Base-by-base conservation (phyloP, 805 yeast species). In the Kluyveromyces lactis region DNA sequence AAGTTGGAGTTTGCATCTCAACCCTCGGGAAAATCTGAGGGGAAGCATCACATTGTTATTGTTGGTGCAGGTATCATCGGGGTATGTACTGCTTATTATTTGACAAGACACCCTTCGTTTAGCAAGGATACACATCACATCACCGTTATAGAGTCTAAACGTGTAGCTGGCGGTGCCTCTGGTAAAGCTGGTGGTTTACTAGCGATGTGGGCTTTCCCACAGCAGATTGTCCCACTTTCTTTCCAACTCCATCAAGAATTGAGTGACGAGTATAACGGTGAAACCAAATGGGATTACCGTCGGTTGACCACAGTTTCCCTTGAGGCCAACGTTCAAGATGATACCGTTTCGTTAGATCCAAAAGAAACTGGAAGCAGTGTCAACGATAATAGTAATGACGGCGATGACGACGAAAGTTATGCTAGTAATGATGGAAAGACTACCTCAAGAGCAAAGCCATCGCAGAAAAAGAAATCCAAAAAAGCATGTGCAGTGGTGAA, bases 61-160 rank as follows among this genome's bases (percentile, higher is more conserved):
- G 92, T 86, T 18, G 95, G 95, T 18, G 97, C 95, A 0, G 98
- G 98, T 17, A 90, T 90, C 51, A 83, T 90, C 28, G 98, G 98
- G 28, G 95, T 86, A 6, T 86, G 95, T 57, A 85, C 92, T 1
- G 97, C 97, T 1, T 92, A 84, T 62, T 90, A 80, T 53, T 60
- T 92, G 29, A 83, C 92, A 2, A 73, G 73, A 42, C 97, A 90
- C 59, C 90, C 95, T 2, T 71, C 73, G 40, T 90, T 79, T 59
- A 81, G 82, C 51, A 76, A 84, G 0, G 66, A 68, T 24, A 79
- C 75, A 42, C 79, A 85, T 55, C 87, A 85, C 52, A 84, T 90
- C 47, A 84, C 95, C 5, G 73, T 90, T 15, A 57, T 92, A 11
- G 98, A 90, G 60, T 79, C 90, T 38, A 86, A 85, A 46, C 70